Conservation (phyloP, 345 rosid genomes). For the Microthlaspi erraticum region DNA sequence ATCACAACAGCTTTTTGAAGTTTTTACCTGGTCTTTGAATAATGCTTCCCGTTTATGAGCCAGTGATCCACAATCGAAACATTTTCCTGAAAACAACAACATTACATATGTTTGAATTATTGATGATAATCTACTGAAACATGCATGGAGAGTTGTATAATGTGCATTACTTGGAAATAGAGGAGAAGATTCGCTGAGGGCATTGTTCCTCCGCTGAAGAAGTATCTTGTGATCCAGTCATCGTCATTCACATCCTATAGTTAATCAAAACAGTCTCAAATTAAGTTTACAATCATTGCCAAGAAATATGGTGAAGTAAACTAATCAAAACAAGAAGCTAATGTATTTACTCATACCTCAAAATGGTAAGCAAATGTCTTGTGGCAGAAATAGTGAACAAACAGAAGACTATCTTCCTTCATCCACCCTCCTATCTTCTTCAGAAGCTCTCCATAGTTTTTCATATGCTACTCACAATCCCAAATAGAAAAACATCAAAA, state of each 20-base stretch:
- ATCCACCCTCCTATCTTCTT: slow-evolving; percentile 84
- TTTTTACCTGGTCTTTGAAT: slow-evolving; percentile 73
- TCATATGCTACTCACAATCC: slow-evolving; percentile 69
- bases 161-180: slow-evolving; percentile 72
- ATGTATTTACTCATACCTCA: slow-evolving; percentile 53
- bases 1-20: background rate
- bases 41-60: slow-evolving; percentile 86
- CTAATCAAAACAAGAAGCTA: slow-evolving; percentile 9
- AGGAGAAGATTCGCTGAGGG: slow-evolving; percentile 86
- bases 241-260: slow-evolving; percentile 77
- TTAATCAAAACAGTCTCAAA: slow-evolving; percentile 3
- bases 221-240: slow-evolving; percentile 89
- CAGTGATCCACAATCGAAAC: slow-evolving; percentile 76
- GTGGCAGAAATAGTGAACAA: slow-evolving; percentile 89
- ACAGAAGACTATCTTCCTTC: slow-evolving; percentile 75
- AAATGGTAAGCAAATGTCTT: slow-evolving; percentile 84
- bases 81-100: slow-evolving; percentile 54
- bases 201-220: slow-evolving; percentile 92
- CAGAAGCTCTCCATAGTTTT: slow-evolving; percentile 76
- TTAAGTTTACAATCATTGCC: background rate
- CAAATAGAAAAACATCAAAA: background rate
- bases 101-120: background rate
- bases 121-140: background rate
- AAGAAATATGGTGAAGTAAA: background rate
- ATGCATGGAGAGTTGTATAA: background rate